phyloP scores from a whole-genome alignment of 441 rosid genomes.

The Codiaeum variegatum region DNA sequence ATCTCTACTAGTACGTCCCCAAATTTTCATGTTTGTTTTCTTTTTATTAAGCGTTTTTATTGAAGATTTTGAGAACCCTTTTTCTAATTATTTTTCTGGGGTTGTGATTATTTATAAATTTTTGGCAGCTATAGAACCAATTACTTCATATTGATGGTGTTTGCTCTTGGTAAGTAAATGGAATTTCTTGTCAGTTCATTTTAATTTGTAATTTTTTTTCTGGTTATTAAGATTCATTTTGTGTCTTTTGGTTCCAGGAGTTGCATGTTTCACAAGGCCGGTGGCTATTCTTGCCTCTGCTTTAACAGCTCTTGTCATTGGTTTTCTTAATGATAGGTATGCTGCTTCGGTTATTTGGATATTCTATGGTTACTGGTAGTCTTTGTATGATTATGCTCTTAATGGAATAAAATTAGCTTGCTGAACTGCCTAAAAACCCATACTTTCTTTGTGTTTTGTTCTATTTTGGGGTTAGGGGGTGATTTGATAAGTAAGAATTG shows the following conservation, averaged over 20 bases:
- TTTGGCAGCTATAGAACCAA: conserved; percentile 86
- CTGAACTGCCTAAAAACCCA: background rate
- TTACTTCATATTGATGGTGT: conserved; percentile 74
- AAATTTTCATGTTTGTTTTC: background rate
- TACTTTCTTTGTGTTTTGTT: background rate
- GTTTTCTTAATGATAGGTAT: conserved; percentile 89
- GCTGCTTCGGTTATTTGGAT: background rate
- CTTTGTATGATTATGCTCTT: background rate
- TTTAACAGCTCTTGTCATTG: conserved; percentile 62
- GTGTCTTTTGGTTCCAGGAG: conserved; percentile 38
- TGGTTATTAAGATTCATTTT: background rate
- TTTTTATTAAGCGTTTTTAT: background rate
- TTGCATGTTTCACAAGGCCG: conserved; percentile 82
- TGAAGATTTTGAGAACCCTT: background rate
- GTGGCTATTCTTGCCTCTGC: conserved; percentile 62
- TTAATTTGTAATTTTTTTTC: background rate
- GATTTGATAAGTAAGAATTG: background rate
- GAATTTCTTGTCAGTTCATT: background rate
- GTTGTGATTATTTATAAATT: background rate
- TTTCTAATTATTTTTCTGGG: background rate
- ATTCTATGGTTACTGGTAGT: background rate
- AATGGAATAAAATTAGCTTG: background rate
- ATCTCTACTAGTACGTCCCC: conserved; percentile 66
- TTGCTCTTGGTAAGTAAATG: conserved; percentile 64
- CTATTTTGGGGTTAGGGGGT: background rate